Evolutionary conservation across 2,329 filamentous ascomycete genomes (phyloP).

Genomic region (Delphinella strobiligena): DNA sequence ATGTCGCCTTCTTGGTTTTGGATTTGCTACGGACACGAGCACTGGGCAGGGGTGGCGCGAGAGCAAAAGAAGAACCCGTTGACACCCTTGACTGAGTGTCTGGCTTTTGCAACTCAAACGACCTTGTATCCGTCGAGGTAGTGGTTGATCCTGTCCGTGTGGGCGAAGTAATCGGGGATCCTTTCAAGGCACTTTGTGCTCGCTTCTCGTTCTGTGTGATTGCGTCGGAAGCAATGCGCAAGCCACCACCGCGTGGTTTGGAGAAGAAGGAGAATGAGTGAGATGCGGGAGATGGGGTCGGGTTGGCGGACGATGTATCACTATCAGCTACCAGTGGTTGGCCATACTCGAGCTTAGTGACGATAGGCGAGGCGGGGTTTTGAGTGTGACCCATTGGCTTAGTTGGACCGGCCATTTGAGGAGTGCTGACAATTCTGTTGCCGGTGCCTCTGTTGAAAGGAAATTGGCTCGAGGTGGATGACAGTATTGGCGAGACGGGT

Average conservation of each 20-base stretch:
- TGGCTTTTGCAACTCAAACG: conserved; percentile 22
- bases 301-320: conserved; percentile 37
- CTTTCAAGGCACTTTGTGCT: conserved; percentile 30
- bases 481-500: conserved; percentile 27
- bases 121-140: conserved; percentile 41
- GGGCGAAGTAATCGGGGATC: conserved; percentile 46
- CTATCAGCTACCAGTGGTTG: conserved; percentile 27
- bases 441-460: conserved; percentile 35
- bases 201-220: conserved; percentile 44
- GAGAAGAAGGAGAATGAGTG: conserved; percentile 25
- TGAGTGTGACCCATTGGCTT: conserved; percentile 27
- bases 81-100: conserved; percentile 28
- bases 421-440: conserved; percentile 28
- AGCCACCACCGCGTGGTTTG: conserved; percentile 47
- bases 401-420: conserved; percentile 32
- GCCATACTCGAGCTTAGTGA: conserved; percentile 44
- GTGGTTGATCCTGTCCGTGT: conserved; percentile 65
- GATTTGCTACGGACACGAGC: conserved; percentile 17
- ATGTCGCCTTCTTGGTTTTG: conserved; percentile 77
- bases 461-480: conserved; percentile 56
- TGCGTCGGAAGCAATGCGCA: conserved; percentile 73
- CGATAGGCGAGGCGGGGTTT: conserved; percentile 38
- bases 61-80: conserved; percentile 28
- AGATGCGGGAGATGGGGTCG: conserved; percentile 30
- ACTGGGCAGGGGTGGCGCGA: conserved; percentile 18